Conservation (phyloP, 768 basidiomycete genomes). For the Lactifluus subvellereus region DNA sequence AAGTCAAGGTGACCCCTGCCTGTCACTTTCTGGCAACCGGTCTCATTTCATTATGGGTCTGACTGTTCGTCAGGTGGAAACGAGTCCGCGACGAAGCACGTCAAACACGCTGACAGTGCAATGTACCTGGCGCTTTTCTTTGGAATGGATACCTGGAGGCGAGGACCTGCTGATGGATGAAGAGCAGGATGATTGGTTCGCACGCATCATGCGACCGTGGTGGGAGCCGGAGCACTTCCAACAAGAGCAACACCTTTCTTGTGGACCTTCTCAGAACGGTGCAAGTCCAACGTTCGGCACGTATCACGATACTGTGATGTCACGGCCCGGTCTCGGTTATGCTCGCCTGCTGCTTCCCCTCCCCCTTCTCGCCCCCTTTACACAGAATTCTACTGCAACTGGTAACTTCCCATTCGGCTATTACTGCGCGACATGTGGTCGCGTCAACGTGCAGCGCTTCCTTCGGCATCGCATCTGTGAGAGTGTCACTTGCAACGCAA, state of each 20-base stretch:
- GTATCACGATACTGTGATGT: not conserved
- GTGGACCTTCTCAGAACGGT: not conserved
- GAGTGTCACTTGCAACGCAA: not conserved
- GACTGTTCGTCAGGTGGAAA: constrained; percentile 12
- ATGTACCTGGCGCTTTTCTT: constrained; percentile 13
- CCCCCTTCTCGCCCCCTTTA: constrained; percentile 22
- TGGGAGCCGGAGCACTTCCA: constrained; percentile 13
- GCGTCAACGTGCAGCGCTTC: constrained; percentile 22
- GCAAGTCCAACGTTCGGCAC: not conserved
- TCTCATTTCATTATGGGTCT: constrained; percentile 6
- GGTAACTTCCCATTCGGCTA: constrained; percentile 20
- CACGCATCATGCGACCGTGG: constrained; percentile 14
- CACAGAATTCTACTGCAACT: constrained; percentile 12
- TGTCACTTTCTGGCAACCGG: not conserved
- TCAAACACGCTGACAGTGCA: not conserved
- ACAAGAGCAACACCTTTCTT: not conserved
- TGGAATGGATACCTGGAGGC: constrained; percentile 22
- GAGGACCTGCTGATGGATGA: constrained; percentile 19
- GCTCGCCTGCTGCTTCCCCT: constrained; percentile 16
- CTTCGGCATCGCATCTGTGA: constrained; percentile 21
- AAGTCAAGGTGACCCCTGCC: constrained; percentile 15
- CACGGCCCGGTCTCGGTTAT: not conserved
- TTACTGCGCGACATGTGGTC: constrained; percentile 18
- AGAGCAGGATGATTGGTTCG: constrained; percentile 9
- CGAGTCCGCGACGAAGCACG: not conserved